Base-by-base conservation (phyloP, 2,329 filamentous ascomycete genomes). In the Hymenoscyphus linearis region DNA sequence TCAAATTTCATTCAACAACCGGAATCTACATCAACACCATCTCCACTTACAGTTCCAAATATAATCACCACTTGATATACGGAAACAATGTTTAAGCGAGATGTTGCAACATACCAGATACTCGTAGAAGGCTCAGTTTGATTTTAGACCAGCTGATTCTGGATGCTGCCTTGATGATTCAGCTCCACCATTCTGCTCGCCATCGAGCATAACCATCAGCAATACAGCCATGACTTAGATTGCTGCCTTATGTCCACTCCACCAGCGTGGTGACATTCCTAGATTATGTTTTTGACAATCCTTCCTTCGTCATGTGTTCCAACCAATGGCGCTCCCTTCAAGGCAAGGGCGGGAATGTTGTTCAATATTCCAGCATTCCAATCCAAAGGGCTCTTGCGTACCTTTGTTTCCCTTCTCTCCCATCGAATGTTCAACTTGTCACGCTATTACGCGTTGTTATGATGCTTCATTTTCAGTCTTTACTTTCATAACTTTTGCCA, bases 301-400 rank as follows among this genome's bases (percentile, higher is more conserved):
- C 40, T 47, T 47, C 40, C 22, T 47, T 18, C 40, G 40, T 47
- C 40, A 25, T 47, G 40, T 47, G n/a, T 47, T 13, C 40, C 18
- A 16, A 22, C 47, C 25, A 53, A 35, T 36, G n/a, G 18, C 18
- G n/a, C 44, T 50, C 44, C 44, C 18, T 25, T 50, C 44, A 50
- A 50, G 44, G 47, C 27, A 52, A 53, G 47, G 57, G 40, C 34
- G 26, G 50, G 57, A 59, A 59, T 59, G 57, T 40, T 26, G 31
- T 50, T 34, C 55, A 59, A 37, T 37, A 36, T 53, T 54, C 31
- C 54, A 6, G 36, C 57, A 59, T 59, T 59, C 57, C 57, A 53
- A 40, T 31, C 27, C 35, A 37, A 54, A 27, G n/a, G n/a, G 25
- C 25, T 31, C 40, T 57, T 36, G 22, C 22, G 35, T 56, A 25